phyloP scores from a whole-genome alignment of 441 rosid species.

The Arabidopsis lyrata region DNA sequence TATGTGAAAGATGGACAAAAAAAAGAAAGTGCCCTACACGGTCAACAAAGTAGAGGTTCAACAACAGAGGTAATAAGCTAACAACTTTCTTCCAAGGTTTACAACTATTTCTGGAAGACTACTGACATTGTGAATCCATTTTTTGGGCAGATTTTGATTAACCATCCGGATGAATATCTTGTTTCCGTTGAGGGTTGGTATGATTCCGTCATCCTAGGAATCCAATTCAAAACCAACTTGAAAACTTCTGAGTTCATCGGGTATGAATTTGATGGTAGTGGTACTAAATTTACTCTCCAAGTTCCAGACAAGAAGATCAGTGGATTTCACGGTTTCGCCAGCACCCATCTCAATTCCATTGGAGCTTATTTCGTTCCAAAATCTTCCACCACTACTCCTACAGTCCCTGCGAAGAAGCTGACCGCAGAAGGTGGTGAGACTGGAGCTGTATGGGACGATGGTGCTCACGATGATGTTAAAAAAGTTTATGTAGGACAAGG shows the following conservation, averaged over 20 bases:
- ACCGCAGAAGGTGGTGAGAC: slow-evolving; percentile 42
- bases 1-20: slow-evolving; percentile 33
- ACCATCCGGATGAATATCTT: slow-evolving; percentile 35
- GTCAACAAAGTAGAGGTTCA: neutral
- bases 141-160: slow-evolving; percentile 27
- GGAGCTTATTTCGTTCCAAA: neutral
- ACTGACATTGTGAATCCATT: neutral
- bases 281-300: slow-evolving; percentile 33
- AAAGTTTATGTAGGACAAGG: slow-evolving; percentile 39
- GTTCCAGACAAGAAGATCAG: slow-evolving; percentile 40
- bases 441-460: slow-evolving; percentile 45
- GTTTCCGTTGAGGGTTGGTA: slow-evolving; percentile 41
- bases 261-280: neutral
- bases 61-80: slow-evolving; percentile 1
- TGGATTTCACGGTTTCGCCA: slow-evolving; percentile 41
- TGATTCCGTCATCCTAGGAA: slow-evolving; percentile 20
- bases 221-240: slow-evolving; percentile 33
- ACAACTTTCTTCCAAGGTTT: neutral
- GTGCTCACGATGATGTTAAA: slow-evolving; percentile 33
- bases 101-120: neutral
- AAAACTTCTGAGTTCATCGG: neutral
- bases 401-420: slow-evolving; percentile 29
- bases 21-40: slow-evolving; percentile 15
- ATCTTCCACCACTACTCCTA: neutral
- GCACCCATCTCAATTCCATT: slow-evolving; percentile 31